phyloP scores from a whole-genome alignment of 2,329 filamentous ascomycete genomes.

The Botrytis tulipae region DNA sequence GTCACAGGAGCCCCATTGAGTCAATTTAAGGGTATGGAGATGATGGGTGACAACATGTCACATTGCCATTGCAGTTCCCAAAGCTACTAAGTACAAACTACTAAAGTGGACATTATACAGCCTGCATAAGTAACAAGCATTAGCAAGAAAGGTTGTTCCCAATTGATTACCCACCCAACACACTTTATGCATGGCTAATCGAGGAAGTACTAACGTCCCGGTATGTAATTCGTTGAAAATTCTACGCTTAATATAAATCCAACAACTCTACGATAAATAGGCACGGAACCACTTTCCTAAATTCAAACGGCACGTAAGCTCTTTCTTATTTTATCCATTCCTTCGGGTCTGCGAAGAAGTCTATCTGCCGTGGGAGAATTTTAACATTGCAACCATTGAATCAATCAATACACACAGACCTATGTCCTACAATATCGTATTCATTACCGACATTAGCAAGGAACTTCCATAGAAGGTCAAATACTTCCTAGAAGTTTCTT shows the following conservation, averaged over 20 bases:
- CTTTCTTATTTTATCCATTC: background rate
- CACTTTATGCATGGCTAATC: background rate
- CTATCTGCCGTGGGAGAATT: background rate
- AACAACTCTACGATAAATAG: background rate
- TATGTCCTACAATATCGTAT: background rate
- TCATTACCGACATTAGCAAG: slow-evolving; percentile 11
- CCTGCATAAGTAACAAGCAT: slow-evolving; percentile 4
- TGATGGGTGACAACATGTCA: slow-evolving; percentile 6
- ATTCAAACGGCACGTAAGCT: background rate
- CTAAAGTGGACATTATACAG: background rate
- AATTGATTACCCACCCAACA: background rate
- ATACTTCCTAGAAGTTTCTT: background rate
- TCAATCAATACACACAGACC: background rate
- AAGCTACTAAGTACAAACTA: background rate
- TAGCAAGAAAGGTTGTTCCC: background rate
- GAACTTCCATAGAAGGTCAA: background rate
- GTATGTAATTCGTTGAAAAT: background rate
- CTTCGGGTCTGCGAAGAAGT: no score
- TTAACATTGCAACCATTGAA: background rate
- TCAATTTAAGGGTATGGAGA: background rate
- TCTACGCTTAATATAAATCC: background rate
- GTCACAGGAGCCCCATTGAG: background rate
- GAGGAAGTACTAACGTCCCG: background rate
- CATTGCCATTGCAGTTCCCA: background rate
- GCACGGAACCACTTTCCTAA: background rate